These are phyloP conservation scores for Medicago truncatula DNA, from an alignment of 306 rosid species.

Conservation along the genomic window MtrunA17r5.0-ANR NC_053045.1:45285501-45286000, in stretches of 20 bases:
- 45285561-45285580: constrained; percentile 85
- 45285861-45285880: background rate
- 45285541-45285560: constrained; percentile 79
- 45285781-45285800: constrained; percentile 67
- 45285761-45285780: constrained; percentile 64
- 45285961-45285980: constrained; percentile 32
- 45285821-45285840: background rate
- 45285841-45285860: background rate
- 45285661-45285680: constrained; percentile 58
- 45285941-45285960: constrained; percentile 71
- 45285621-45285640: background rate
- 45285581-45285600: constrained; percentile 60
- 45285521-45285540: constrained; percentile 82
- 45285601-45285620: background rate
- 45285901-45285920: constrained; percentile 84
- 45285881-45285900: constrained; percentile 37
- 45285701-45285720: constrained; percentile 84
- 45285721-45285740: constrained; percentile 68
- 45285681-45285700: constrained; percentile 76
- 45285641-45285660: constrained; percentile 1
- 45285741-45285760: constrained; percentile 67
- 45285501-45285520: constrained; percentile 86
- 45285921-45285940: constrained; percentile 80
- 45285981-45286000: constrained; percentile 27
- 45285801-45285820: constrained; percentile 80